Percentiles rank a stretch among this genome's conserved stretches.
Conservation (phyloP, 768 basidiomycete genomes). For the Phanerochaete sordida region DNA sequence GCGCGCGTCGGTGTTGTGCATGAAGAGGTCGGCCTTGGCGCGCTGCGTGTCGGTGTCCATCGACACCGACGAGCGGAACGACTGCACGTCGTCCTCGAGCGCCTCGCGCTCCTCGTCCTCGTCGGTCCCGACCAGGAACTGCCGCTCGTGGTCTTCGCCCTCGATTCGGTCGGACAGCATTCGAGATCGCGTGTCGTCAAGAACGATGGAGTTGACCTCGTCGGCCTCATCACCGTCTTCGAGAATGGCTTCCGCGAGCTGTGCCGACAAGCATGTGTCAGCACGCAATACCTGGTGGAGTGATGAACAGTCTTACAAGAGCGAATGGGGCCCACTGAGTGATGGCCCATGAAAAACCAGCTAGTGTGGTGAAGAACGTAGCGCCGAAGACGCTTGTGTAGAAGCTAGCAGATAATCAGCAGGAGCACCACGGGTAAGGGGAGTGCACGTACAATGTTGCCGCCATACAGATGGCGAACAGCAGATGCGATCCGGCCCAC, state of each 20-base stretch:
- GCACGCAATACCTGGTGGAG: too few relatives aligned
- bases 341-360: conserved; percentile 92
- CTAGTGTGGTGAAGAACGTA: conserved; percentile 69
- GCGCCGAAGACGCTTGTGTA: conserved; percentile 67
- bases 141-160: conserved; percentile 27
- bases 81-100: conserved; percentile 24
- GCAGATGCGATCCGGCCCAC: conserved; percentile 75
- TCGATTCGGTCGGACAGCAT: neutral
- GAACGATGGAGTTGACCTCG: conserved; percentile 34
- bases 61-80: conserved; percentile 24
- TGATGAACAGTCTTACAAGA: conserved; percentile 44
- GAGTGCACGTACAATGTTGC: conserved; percentile 70
- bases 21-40: conserved; percentile 21
- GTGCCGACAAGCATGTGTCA: too few relatives aligned
- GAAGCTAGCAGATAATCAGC: conserved; percentile 43
- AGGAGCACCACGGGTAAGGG: neutral
- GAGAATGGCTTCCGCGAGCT: conserved; percentile 81
- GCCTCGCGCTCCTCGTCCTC: conserved; percentile 23
- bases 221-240: conserved; percentile 45
- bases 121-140: conserved; percentile 23
- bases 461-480: conserved; percentile 77
- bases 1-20: conserved; percentile 46
- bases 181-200: conserved; percentile 35
- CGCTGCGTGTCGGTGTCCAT: conserved; percentile 20
- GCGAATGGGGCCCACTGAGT: conserved; percentile 93